These are phyloP conservation scores for Aspergillus uvarum DNA, from an alignment of 2,329 filamentous ascomycete genomes.

Conservation along the genomic window DNA sequence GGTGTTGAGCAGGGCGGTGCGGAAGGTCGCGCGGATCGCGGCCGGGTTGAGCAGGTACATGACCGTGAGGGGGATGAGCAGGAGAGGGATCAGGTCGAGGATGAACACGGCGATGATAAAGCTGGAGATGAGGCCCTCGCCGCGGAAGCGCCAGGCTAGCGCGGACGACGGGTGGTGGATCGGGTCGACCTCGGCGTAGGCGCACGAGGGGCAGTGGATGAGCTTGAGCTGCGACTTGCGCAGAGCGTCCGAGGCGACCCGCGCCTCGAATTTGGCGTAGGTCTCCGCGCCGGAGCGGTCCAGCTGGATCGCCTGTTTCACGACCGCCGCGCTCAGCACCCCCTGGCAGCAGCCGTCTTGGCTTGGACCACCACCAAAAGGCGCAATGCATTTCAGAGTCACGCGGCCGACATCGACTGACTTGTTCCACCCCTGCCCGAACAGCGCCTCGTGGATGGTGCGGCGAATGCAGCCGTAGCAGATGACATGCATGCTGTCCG, in stretches of 20 bases:
- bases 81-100: slow-evolving; percentile 46
- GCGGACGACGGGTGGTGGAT: slow-evolving; percentile 60
- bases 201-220: slow-evolving; percentile 84
- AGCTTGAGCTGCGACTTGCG: slow-evolving; percentile 72
- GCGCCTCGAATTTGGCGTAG: slow-evolving; percentile 72
- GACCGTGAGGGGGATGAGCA: slow-evolving; percentile 55
- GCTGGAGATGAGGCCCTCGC: slow-evolving; percentile 55
- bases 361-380: slow-evolving; percentile 54
- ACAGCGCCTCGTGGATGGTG: slow-evolving; percentile 81
- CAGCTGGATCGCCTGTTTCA: slow-evolving; percentile 69
- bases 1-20: slow-evolving; percentile 64
- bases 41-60: slow-evolving; percentile 58
- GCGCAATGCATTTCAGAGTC: slow-evolving; percentile 80
- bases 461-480: slow-evolving; percentile 74
- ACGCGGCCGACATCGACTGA: slow-evolving; percentile 72
- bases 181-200: slow-evolving; percentile 85
- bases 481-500: slow-evolving; percentile 44
- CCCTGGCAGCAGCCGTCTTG: slow-evolving; percentile 58
- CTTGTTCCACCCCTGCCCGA: slow-evolving; percentile 86
- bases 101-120: slow-evolving; percentile 48
- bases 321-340: slow-evolving; percentile 67
- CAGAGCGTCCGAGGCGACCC: slow-evolving; percentile 74
- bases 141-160: slow-evolving; percentile 57
- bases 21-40: slow-evolving; percentile 52
- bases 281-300: slow-evolving; percentile 70